Conservation (phyloP, 1,284 basidiomycete species). For the Moniliella sp. region DNA sequence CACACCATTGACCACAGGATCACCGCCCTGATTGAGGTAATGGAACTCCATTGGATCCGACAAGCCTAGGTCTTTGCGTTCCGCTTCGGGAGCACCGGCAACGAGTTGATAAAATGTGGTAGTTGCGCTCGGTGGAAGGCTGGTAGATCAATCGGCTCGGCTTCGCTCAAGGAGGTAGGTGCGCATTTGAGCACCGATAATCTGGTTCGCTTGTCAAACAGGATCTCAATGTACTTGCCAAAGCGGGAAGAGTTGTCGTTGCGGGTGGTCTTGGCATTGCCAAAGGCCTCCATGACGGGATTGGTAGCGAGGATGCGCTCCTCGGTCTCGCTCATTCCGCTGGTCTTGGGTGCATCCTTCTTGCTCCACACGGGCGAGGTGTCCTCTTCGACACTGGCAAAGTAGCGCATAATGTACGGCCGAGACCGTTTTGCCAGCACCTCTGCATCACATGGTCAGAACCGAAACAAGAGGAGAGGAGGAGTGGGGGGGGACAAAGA, state of each 20-base stretch:
- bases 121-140: slow-evolving; percentile 79
- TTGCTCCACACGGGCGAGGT: slow-evolving; percentile 35
- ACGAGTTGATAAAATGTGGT: slow-evolving; percentile 98
- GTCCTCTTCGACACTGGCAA: slow-evolving; percentile 84
- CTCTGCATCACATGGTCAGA: not conserved
- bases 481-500: not conserved
- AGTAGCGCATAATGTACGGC: slow-evolving; percentile 84
- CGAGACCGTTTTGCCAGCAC: not conserved
- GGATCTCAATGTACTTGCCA: slow-evolving; percentile 97
- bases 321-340: slow-evolving; percentile 71
- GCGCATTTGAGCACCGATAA: slow-evolving; percentile 86
- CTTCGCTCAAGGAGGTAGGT: slow-evolving; percentile 93
- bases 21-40: slow-evolving; percentile 79
- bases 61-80: slow-evolving; percentile 77
- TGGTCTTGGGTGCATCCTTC: no score
- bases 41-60: slow-evolving; percentile 66
- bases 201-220: slow-evolving; percentile 88
- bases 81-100: slow-evolving; percentile 77
- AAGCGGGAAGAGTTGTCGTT: slow-evolving; percentile 98
- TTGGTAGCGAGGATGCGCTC: slow-evolving; percentile 92
- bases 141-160: slow-evolving; percentile 89
- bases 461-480: not conserved
- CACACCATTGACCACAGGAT: slow-evolving; percentile 58
- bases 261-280: slow-evolving; percentile 97
- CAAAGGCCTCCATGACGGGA: slow-evolving; percentile 93